Evolutionary conservation across 768 basidiomycete genomes (phyloP).

Genomic region (Lactarius vividus): DNA sequence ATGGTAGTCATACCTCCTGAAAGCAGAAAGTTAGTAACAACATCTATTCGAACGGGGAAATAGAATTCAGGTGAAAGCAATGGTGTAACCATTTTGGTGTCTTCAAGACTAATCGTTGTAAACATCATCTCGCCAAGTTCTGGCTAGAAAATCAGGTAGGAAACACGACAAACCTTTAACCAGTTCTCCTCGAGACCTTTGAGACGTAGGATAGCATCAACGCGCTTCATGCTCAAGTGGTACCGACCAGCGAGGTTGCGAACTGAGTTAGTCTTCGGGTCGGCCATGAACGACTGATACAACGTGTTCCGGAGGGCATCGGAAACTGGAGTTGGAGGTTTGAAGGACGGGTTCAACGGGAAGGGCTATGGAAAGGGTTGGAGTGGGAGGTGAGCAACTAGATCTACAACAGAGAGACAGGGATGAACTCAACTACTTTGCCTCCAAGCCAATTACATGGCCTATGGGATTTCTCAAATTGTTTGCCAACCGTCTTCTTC

Average conservation of each 20-base stretch:
- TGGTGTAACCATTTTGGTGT: slow-evolving; percentile 69
- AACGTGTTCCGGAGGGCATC: slow-evolving; percentile 55
- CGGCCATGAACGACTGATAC: slow-evolving; percentile 56
- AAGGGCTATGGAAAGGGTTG: slow-evolving; percentile 59
- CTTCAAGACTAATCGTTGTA: slow-evolving; percentile 93
- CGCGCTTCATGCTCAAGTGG: slow-evolving; percentile 70
- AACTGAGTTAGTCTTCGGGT: slow-evolving; percentile 55
- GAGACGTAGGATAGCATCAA: slow-evolving; percentile 79
- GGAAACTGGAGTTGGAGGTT: slow-evolving; percentile 74
- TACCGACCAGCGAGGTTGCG: slow-evolving; percentile 59
- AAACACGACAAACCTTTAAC: slow-evolving; percentile 57
- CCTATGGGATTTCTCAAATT: slow-evolving; percentile 19
- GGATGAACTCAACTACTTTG: slow-evolving; percentile 49
- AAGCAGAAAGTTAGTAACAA: slow-evolving; percentile 25
- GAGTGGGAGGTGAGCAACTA: slow-evolving; percentile 22
- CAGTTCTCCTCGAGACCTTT: slow-evolving; percentile 73
- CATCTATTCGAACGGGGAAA: slow-evolving; percentile 12
- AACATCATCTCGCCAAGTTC: slow-evolving; percentile 46
- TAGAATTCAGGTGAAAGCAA: slow-evolving; percentile 29
- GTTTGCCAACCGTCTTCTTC: slow-evolving; percentile 21
- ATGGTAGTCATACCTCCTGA: slow-evolving; percentile 28
- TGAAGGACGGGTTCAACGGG: slow-evolving; percentile 80
- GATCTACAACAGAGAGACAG: slow-evolving; percentile 10
- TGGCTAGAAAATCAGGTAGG: slow-evolving; percentile 9
- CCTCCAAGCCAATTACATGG: slow-evolving; percentile 64